Evolutionary conservation across 371 early-diverging fungal genomes (phyloP).

Genomic region (Conidiobolus coronatus): DNA sequence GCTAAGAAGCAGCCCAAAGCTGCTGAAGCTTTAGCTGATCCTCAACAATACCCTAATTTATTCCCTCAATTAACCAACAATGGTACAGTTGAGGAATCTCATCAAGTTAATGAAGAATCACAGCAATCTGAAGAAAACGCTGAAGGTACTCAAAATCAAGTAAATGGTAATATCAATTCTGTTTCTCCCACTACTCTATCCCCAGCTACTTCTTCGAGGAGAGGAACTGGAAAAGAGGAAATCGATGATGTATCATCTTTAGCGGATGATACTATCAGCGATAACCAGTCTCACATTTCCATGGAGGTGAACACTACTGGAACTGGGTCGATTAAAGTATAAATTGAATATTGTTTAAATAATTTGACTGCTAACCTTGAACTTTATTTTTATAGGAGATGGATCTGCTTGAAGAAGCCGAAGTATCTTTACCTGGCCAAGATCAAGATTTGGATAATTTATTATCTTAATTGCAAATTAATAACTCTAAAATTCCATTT

Average conservation of each 20-base stretch:
- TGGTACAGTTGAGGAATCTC: constrained; percentile 10
- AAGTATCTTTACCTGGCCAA: too few species aligned
- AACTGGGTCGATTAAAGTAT: constrained; percentile 30
- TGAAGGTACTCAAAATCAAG: too few species aligned
- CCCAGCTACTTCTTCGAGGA: constrained; percentile 15
- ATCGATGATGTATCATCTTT: constrained; percentile 2
- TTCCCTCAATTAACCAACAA: constrained; percentile 44
- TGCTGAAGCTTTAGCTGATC: constrained; percentile 76
- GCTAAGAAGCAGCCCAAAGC: constrained; percentile 45
- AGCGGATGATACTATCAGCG: constrained; percentile 12
- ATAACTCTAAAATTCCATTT: too few species aligned
- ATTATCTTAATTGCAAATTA: too few species aligned
- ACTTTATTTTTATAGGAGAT: too few species aligned
- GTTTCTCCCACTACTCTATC: constrained; percentile 11
- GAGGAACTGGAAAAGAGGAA: background rate
- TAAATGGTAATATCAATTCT: constrained; percentile 10
- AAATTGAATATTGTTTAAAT: background rate
- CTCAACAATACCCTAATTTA: constrained; percentile 54
- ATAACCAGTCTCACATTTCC: constrained; percentile 27
- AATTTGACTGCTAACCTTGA: too few species aligned
- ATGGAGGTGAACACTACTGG: constrained; percentile 51
- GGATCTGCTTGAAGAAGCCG: too few species aligned
- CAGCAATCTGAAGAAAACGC: too few species aligned
- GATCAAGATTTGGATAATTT: too few species aligned
- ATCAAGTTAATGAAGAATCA: constrained; percentile 18